Percentiles rank a stretch among this genome's conserved stretches.
Conservation (phyloP, 768 basidiomycete species). For the Wakefieldia striispora region DNA sequence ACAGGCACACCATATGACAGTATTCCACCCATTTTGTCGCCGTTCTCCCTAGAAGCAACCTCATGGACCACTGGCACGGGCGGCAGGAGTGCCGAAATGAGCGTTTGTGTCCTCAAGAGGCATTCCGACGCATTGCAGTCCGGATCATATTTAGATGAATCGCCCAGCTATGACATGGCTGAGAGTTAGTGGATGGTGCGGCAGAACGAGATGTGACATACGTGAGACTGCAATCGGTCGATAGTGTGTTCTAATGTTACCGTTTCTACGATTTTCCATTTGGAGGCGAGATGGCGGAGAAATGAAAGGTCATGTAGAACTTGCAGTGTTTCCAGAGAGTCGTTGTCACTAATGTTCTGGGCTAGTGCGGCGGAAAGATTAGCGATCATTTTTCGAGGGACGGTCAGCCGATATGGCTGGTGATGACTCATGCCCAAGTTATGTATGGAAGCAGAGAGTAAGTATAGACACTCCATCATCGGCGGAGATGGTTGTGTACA, state of each 20-base stretch:
- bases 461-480: slow-evolving; percentile 53
- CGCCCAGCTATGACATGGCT: slow-evolving; percentile 13
- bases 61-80: slow-evolving; percentile 18
- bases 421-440: slow-evolving; percentile 50
- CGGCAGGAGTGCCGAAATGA: slow-evolving; percentile 61
- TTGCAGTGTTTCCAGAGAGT: slow-evolving; percentile 26
- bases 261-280: slow-evolving; percentile 22
- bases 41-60: slow-evolving; percentile 22
- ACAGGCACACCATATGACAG: slow-evolving; percentile 53
- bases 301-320: slow-evolving; percentile 47
- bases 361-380: slow-evolving; percentile 34
- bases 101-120: slow-evolving; percentile 56
- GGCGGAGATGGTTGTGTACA: slow-evolving; percentile 47
- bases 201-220: slow-evolving; percentile 16
- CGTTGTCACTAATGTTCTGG: slow-evolving; percentile 32
- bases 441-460: slow-evolving; percentile 52
- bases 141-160: slow-evolving; percentile 14
- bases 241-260: slow-evolving; percentile 29
- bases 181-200: slow-evolving; percentile 1
- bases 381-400: slow-evolving; percentile 40
- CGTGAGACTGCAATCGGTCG: slow-evolving; percentile 24
- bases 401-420: slow-evolving; percentile 31
- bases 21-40: slow-evolving; percentile 42
- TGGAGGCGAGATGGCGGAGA: slow-evolving; percentile 41
- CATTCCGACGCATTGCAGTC: slow-evolving; percentile 39